Conservation (phyloP, 495 filamentous ascomycete genomes). For the Hyaloscypha hepaticicola region DNA sequence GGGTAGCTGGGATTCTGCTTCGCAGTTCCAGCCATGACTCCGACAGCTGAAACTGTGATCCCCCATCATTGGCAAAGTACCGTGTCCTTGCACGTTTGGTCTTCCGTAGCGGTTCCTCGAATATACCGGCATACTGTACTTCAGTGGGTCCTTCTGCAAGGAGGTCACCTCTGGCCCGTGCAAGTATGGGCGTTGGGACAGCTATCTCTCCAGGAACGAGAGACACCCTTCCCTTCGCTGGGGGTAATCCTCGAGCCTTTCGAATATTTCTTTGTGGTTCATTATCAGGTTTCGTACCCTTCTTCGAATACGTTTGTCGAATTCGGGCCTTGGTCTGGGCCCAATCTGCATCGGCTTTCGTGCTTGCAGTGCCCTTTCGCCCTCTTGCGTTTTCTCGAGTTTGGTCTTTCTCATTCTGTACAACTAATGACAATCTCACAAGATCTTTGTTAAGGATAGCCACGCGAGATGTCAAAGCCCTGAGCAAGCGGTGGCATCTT, state of each 20-base stretch:
- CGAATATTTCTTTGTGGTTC: not conserved
- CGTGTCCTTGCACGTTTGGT: constrained; percentile 10
- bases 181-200: constrained; percentile 30
- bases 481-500: constrained; percentile 54
- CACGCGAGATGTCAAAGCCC: constrained; percentile 53
- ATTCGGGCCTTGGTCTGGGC: constrained; percentile 30
- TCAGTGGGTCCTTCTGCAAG: not conserved
- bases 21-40: constrained; percentile 23
- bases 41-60: constrained; percentile 20
- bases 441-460: constrained; percentile 47
- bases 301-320: constrained; percentile 37
- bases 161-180: constrained; percentile 23
- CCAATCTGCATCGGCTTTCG: constrained; percentile 32
- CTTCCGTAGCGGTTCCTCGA: not conserved
- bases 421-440: not conserved
- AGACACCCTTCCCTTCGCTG: constrained; percentile 1
- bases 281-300: constrained; percentile 4
- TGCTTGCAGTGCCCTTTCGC: not conserved
- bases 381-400: not conserved
- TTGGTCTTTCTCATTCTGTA: not conserved
- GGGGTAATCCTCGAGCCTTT: not conserved
- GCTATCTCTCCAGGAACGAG: constrained; percentile 29
- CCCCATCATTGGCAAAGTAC: not conserved
- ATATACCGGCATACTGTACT: not conserved
- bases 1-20: constrained; percentile 16